phyloP scores from a whole-genome alignment of 176 grass and related monocot species.

The Alopecurus myosuroides region DNA sequence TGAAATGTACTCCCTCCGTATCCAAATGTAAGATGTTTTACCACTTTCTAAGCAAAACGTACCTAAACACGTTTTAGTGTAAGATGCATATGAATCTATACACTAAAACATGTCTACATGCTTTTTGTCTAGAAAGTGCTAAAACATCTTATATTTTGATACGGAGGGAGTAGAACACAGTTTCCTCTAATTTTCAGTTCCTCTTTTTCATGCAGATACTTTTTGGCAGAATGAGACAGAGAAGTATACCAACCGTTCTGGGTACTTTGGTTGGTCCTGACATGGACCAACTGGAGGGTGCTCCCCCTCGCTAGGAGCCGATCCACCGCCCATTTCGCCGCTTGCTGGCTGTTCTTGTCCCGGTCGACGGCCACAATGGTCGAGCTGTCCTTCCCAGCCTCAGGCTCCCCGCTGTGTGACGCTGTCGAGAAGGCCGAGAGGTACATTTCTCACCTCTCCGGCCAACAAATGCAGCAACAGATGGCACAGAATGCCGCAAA shows the following conservation, averaged over 20 bases:
- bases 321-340: constrained; percentile 80
- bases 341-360: constrained; percentile 86
- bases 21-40: too few species aligned
- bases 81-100: too few species aligned
- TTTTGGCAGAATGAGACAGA: neutral
- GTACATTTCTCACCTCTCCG: constrained; percentile 30
- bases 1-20: too few species aligned
- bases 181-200: neutral
- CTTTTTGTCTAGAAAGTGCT: too few species aligned
- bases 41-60: too few species aligned
- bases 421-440: constrained; percentile 40
- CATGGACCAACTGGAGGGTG: constrained; percentile 59
- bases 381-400: constrained; percentile 11
- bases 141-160: too few species aligned
- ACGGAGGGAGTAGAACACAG: too few species aligned
- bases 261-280: constrained; percentile 28
- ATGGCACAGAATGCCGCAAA: neutral
- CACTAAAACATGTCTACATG: too few species aligned
- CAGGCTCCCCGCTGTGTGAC: constrained; percentile 6
- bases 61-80: too few species aligned
- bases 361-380: constrained; percentile 60
- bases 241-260: constrained; percentile 36
- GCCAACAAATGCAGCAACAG: neutral
- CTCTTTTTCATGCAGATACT: neutral
- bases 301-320: constrained; percentile 47